phyloP scores from a whole-genome alignment of 2,329 filamentous ascomycete genomes.

The Macrophomina pseudophaseolina region DNA sequence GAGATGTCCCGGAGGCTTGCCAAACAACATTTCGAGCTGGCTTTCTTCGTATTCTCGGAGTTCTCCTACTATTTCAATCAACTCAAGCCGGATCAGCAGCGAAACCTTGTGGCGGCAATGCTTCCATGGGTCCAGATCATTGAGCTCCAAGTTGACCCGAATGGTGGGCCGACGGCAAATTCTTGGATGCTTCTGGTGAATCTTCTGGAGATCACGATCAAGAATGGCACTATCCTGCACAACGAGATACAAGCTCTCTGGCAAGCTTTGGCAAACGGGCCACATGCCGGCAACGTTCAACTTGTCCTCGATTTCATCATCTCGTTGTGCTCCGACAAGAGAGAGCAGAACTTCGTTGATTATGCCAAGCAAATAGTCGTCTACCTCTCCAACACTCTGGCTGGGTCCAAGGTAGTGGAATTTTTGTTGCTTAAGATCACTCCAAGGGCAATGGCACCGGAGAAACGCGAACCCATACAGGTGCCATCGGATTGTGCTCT shows the following conservation, averaged over 20 bases:
- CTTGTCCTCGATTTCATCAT: constrained; percentile 97
- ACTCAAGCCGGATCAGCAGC: constrained; percentile 78
- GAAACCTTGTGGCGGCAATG: constrained; percentile 92
- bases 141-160: constrained; percentile 88
- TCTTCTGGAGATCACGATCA: constrained; percentile 93
- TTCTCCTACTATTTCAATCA: constrained; percentile 94
- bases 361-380: constrained; percentile 98
- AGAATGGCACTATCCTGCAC: constrained; percentile 83
- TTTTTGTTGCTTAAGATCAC: constrained; percentile 90
- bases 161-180: constrained; percentile 84
- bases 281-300: constrained; percentile 91
- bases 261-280: constrained; percentile 93
- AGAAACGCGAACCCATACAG: constrained; percentile 30
- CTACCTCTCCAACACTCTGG: constrained; percentile 83
- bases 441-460: constrained; percentile 93
- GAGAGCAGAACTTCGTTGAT: constrained; percentile 97
- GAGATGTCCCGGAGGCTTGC: constrained; percentile 92
- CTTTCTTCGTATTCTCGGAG: constrained; percentile 94
- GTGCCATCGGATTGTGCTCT: constrained; percentile 73
- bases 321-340: constrained; percentile 84
- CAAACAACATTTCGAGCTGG: constrained; percentile 84
- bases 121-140: constrained; percentile 96
- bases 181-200: constrained; percentile 97
- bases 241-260: constrained; percentile 97
- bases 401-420: constrained; percentile 90